Evolutionary conservation across 495 filamentous ascomycete genomes (phyloP), one percentile per base, ranked within the genome.

Genomic region (Penicillium cosmopolitanum): DNA sequence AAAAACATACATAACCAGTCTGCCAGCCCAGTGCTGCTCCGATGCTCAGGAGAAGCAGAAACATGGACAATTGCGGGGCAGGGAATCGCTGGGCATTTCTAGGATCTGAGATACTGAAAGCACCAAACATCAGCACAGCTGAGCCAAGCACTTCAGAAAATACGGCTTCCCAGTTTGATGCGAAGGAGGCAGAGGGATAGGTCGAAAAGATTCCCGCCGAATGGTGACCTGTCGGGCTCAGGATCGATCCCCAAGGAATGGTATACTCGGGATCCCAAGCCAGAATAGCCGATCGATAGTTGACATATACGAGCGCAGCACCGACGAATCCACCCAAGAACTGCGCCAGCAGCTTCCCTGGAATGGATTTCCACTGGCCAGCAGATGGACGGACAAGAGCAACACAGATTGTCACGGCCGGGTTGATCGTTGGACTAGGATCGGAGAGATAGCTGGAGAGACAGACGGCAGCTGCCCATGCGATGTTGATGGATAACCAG

Each of bases 241-340:
- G 48, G 34, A 75, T 75, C 1, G 72, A 73, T 19, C 72, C 72
- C 28, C 72, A 65, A 3, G 72, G 72, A 52, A 75, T 71, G n/a
- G 70, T 75, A 40, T 70, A 75, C 50, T 75, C 72, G 8, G 72
- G 72, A 53, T 75, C 72, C 72, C 72, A 75, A 40, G 58, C 68
- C 5, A 58, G 38, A 48, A 75, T 75, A 16, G 72, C 72, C 5
- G 72, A 75, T 0, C 68, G 66, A 59, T 75, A 75, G 51, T 73
- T 75, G 51, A 68, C 60, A 48, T 75, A 75, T 11, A 75, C 72
- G n/a, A 75, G 25, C 16, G 62, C 66, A 46, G 70, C 72, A 11
- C 72, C 72, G 52, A 73, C 66, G 36, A 73, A 75, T 6, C 72
- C 72, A 12, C 72, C 72, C 1, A 73, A 50, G 55, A 71, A 67